Conservation (phyloP, 2,329 filamentous ascomycete genomes). For the Epichloe coenophiala region DNA sequence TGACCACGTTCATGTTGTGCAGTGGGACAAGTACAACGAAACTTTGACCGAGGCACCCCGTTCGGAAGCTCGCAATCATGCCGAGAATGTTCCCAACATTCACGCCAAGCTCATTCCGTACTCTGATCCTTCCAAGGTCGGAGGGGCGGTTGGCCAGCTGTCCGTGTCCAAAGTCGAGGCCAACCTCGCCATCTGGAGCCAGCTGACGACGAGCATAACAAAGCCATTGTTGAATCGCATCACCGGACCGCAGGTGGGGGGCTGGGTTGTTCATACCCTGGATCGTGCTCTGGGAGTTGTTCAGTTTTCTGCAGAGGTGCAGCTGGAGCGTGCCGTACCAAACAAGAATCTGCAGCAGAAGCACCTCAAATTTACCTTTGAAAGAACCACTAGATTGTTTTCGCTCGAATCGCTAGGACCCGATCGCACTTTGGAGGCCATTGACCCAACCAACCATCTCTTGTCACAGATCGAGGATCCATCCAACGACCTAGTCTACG, state of each 20-base stretch:
- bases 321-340: conserved; percentile 26
- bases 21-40: conserved; percentile 45
- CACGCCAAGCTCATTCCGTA: conserved; percentile 33
- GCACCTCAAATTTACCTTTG: conserved; percentile 35
- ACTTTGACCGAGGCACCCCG: conserved; percentile 33
- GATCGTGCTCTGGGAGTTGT: conserved; percentile 35
- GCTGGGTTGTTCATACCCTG: conserved; percentile 40
- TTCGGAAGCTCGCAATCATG: conserved; percentile 32
- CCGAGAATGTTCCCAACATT: conserved; percentile 24
- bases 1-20: conserved; percentile 29
- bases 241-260: conserved; percentile 25
- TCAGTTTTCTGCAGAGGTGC: conserved; percentile 22
- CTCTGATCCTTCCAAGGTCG: conserved; percentile 19
- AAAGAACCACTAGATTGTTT: conserved; percentile 28
- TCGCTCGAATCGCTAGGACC: conserved; percentile 23
- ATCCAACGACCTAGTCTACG: conserved; percentile 14
- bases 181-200: conserved; percentile 33
- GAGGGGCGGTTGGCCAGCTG: conserved; percentile 8
- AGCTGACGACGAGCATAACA: conserved; percentile 36
- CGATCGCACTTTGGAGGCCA: conserved; percentile 29
- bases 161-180: conserved; percentile 9
- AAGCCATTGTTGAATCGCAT: conserved; percentile 32
- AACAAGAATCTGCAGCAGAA: conserved; percentile 19
- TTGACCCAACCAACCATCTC: conserved; percentile 36
- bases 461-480: conserved; percentile 22